Evolutionary conservation across 176 grass and related monocot species (phyloP).

Genomic region (Zoysia pacifica): DNA sequence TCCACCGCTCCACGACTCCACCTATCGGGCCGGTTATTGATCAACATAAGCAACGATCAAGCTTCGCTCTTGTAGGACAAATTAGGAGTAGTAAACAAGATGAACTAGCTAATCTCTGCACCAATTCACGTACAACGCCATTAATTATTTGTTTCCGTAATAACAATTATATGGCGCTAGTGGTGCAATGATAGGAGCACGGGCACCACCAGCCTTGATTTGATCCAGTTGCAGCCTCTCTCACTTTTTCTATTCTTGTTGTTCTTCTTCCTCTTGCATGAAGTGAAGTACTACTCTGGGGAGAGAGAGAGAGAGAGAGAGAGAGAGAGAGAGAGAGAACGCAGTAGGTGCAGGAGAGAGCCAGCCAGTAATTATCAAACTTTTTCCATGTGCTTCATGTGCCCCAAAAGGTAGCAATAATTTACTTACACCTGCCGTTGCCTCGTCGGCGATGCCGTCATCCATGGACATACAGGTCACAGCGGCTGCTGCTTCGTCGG

Average conservation of each 20-base stretch:
- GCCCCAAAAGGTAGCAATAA: conserved; percentile 54
- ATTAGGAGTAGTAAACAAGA: neutral
- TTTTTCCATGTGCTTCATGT: conserved; percentile 61
- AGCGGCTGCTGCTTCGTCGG: conserved; percentile 34
- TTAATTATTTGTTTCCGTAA: conserved; percentile 40
- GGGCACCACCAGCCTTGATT: conserved; percentile 39
- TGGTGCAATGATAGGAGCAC: conserved; percentile 63
- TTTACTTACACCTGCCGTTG: conserved; percentile 25
- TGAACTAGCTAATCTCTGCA: conserved; percentile 4
- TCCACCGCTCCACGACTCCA: too few species aligned
- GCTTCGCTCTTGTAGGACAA: neutral
- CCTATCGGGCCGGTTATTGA: too few species aligned
- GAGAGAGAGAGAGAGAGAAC: neutral
- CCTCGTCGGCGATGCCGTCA: conserved; percentile 25
- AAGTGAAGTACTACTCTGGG: neutral
- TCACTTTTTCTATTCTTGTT: neutral
- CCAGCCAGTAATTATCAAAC: conserved; percentile 40
- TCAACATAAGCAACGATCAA: neutral
- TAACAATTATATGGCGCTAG: conserved; percentile 52
- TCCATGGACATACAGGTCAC: conserved; percentile 17
- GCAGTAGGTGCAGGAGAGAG: conserved; percentile 3
- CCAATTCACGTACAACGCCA: conserved; percentile 35
- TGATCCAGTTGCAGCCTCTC: conserved; percentile 22
- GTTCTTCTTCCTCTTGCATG: neutral
- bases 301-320: neutral